Evolutionary conservation across 2,329 filamentous ascomycete species (phyloP), one percentile per base, ranked within the genome.

Genomic region (Berkeleyomyces rouxiae): DNA sequence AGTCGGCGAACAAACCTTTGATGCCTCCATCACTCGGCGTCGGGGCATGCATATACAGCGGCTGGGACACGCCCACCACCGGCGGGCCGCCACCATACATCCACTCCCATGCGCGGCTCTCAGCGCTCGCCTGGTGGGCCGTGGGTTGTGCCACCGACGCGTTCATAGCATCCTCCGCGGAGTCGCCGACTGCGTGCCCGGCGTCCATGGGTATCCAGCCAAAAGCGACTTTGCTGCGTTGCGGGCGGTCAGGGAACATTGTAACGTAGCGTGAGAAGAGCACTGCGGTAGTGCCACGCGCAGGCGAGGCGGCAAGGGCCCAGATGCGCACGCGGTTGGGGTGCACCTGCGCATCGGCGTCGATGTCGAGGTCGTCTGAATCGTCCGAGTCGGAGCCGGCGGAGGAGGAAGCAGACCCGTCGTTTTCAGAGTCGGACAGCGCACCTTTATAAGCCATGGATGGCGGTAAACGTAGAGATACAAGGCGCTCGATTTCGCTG

Each of bases 101-200:
- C 75, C 78, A 81, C 65, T 82, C 78, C 76, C 80, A 83, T 53
- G 79, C 72, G 44, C 72, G 71, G 0, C 76, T 81, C 68, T 84
- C 81, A 1, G 80, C 55, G 40, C 55, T 62, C n/a, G 59, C 23
- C 23, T 23, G 23, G 23, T 23, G 36, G 10, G 33, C 3, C 33
- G 13, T 4, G 7, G 13, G 6, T 9, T 31, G 31, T 39, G 31
- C 13, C 4, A 7, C 49, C 31, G 13, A 16, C 16, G 4, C 37
- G 7, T 42, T 46, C 9, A 36, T 31, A n/a, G 31, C 53, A 7
- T 43, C 31, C 11, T 37, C 61, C 3, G 11, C 37, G 31, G 10
- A 16, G 2, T 44, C 37, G 5, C 23, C 33, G 6, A 31, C 39
- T 7, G 7, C 42, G 16, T 11, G 31, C 33, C 36, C 23, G 10